A percentile compares a stretch with the other conserved stretches of the same genome.
These are phyloP conservation scores for Raddia guianensis DNA, from an alignment of 176 grass and related monocot genomes.

Conservation along the genomic window DNA sequence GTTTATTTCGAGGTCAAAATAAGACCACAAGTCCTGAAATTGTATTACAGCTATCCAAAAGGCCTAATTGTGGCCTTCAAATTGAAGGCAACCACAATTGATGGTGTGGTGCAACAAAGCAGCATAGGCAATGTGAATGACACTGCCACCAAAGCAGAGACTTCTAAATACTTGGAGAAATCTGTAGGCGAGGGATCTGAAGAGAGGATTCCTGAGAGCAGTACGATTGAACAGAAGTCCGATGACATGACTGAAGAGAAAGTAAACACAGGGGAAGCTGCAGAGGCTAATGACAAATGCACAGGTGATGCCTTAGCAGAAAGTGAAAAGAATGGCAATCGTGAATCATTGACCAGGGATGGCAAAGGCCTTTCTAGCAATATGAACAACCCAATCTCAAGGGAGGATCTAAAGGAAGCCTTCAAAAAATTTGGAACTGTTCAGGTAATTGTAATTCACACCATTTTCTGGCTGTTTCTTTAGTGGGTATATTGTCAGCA, in stretches of 20 bases:
- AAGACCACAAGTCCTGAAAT: neutral
- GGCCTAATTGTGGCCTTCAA: constrained; percentile 78
- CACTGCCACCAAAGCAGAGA: constrained; percentile 20
- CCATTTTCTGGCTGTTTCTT: constrained; percentile 11
- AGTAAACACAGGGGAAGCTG: constrained; percentile 22
- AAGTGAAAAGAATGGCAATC: constrained; percentile 31
- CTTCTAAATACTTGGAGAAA: constrained; percentile 23
- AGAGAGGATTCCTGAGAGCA: constrained; percentile 9
- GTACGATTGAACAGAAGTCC: constrained; percentile 15
- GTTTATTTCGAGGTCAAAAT: constrained; percentile 27
- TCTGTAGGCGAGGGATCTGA: constrained; percentile 5
- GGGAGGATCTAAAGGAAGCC: constrained; percentile 67
- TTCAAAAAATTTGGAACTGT: constrained; percentile 72
- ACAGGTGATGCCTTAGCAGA: constrained; percentile 34
- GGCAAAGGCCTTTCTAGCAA: constrained; percentile 36
- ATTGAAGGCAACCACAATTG: constrained; percentile 48
- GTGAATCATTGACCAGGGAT: constrained; percentile 36
- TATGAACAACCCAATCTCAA: constrained; percentile 49
- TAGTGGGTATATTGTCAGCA: neutral
- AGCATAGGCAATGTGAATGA: constrained; percentile 30
- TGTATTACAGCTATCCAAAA: constrained; percentile 65
- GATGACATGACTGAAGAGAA: constrained; percentile 13
- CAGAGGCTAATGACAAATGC: constrained; percentile 35
- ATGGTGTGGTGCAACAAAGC: constrained; percentile 32
- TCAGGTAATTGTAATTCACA: constrained; percentile 53